A percentile compares a stretch with the other conserved stretches of the same genome.
phyloP scores from a whole-genome alignment of 1,284 basidiomycete species.

The Heliocybe sulcata region DNA sequence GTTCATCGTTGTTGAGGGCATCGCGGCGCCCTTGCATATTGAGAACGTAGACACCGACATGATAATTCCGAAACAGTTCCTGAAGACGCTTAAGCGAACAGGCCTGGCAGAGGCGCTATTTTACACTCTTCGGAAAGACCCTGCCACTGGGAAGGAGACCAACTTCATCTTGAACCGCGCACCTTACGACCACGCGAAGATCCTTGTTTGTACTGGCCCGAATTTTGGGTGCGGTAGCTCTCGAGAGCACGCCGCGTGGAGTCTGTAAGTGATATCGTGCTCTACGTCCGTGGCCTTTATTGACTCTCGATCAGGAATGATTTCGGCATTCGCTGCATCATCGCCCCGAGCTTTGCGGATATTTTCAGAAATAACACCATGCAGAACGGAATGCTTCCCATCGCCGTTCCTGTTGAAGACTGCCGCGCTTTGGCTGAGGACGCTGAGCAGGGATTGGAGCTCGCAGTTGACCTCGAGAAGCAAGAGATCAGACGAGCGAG shows the following conservation, averaged over 20 bases:
- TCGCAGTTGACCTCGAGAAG: slow-evolving; percentile 89
- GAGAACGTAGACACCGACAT: slow-evolving; percentile 96
- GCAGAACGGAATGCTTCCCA: slow-evolving; percentile 95
- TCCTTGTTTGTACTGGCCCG: slow-evolving; percentile 83
- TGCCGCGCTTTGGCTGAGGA: slow-evolving; percentile 76
- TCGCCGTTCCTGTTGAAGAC: slow-evolving; percentile 71
- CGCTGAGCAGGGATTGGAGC: slow-evolving; percentile 71
- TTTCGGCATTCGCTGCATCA: slow-evolving; percentile 90
- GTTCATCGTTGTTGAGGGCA: slow-evolving; percentile 78
- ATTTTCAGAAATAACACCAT: slow-evolving; percentile 91
- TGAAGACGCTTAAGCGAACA: slow-evolving; percentile 93
- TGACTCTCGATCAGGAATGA: slow-evolving; percentile 55
- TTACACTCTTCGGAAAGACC: slow-evolving; percentile 78
- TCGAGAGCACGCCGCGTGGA: slow-evolving; percentile 95
- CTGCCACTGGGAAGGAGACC: slow-evolving; percentile 72
- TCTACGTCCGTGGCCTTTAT: slow-evolving; percentile 2
- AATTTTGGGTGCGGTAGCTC: slow-evolving; percentile 97
- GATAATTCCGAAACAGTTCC: slow-evolving; percentile 95
- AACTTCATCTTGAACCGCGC: slow-evolving; percentile 87
- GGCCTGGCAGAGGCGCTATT: slow-evolving; percentile 89
- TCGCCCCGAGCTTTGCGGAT: slow-evolving; percentile 92
- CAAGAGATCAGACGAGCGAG: slow-evolving; percentile 75
- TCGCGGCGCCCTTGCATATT: slow-evolving; percentile 85
- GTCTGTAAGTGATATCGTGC: slow-evolving; percentile 54
- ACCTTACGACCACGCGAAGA: slow-evolving; percentile 76